Evolutionary conservation across 768 basidiomycete genomes (phyloP), one percentile per base, ranked within the genome.

Genomic region (Termitomyces sp.): DNA sequence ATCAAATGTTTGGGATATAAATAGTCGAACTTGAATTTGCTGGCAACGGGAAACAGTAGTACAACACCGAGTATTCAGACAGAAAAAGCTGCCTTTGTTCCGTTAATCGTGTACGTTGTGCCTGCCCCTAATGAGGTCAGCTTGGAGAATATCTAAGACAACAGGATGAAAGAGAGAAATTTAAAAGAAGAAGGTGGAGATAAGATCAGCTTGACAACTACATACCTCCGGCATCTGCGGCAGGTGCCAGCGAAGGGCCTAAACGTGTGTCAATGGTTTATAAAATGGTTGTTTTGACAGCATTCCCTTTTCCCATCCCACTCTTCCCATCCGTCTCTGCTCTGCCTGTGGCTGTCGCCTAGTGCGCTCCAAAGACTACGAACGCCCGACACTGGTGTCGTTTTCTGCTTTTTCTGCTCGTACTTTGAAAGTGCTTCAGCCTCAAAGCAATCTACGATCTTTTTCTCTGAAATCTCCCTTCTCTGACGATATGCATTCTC

Each of bases 371-470:
- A 56, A 64, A 69, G 72, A 69, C 70, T 72, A 68, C 71, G 66
- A 70, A 73, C 66, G 66, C 73, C 69, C 77, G 79, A 77, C 78
- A 76, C 79, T 76, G 78, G 79, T 78, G 79, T 80, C 77, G 70
- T 73, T 76, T 75, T 70, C 67, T 66, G 71, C 64, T 64, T 64
- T 63, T n/a, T n/a, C n/a, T 64, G 20, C 42, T 59, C 59, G 53
- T 42, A 59, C 57, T 59, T 62, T 62, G 60, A 61, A 65, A 65
- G 62, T 60, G 43, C 60, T 56, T 15, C 58, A 59, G 58, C 64
- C 65, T 63, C 69, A 64, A 64, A 63, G 64, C 68, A 64, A 56
- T 50, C 63, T 65, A 59, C 67, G 67, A 62, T 62, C 65, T 66
- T 64, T 64, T 62, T 51, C 58, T 54, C 45, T 63, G 56, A 66